Conservation (phyloP, 345 rosid species). For the Corymbia maculata region DNA sequence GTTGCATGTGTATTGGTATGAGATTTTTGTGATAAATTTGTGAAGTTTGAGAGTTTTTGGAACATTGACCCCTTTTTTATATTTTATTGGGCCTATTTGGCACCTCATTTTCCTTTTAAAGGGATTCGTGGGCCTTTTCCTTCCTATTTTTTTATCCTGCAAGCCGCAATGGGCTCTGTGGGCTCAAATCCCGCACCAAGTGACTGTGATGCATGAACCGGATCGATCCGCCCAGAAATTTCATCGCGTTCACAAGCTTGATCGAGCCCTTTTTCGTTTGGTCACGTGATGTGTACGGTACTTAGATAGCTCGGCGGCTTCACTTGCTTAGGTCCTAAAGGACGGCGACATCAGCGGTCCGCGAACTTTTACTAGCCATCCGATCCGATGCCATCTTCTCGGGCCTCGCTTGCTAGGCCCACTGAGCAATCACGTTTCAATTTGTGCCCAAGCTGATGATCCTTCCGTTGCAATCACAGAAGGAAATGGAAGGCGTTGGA, state of each 20-base stretch:
- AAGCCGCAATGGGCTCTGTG: background rate
- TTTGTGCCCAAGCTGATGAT: background rate
- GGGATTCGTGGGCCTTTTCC: background rate
- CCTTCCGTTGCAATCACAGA: background rate
- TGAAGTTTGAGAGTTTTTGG: too few species aligned
- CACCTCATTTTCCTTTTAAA: background rate
- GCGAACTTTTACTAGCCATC: background rate
- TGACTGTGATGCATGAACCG: background rate
- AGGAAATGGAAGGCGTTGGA: background rate
- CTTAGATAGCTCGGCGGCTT: background rate
- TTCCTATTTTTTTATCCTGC: background rate
- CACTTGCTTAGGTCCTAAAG: background rate
- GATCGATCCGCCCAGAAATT: background rate
- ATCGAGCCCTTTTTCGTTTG: background rate
- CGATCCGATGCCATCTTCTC: background rate
- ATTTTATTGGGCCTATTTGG: background rate
- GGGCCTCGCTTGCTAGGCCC: background rate
- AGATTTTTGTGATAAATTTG: too few species aligned
- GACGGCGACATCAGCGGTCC: background rate
- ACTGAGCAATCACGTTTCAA: background rate
- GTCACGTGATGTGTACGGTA: background rate
- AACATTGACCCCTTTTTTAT: too few species aligned
- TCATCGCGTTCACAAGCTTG: background rate
- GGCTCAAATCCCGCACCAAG: background rate
- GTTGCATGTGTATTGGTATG: too few species aligned